Evolutionary conservation across 78 protist species (phyloP).

Genomic region (Dictyostelium purpureum): DNA sequence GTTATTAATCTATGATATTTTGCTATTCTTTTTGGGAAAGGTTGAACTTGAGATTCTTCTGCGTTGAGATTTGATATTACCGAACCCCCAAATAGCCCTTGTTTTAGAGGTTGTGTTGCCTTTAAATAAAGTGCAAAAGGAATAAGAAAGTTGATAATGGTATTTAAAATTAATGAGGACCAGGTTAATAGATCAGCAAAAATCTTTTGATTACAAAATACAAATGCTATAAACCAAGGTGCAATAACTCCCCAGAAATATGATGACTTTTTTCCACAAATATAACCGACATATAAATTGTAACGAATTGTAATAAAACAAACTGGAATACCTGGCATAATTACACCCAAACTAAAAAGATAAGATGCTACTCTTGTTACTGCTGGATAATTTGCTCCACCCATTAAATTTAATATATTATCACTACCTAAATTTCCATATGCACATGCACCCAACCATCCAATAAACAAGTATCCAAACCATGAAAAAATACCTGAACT

Average conservation of each 20-base stretch:
- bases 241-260: slow-evolving; percentile 66
- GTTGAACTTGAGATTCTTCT: not conserved
- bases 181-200: slow-evolving; percentile 37
- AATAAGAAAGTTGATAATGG: slow-evolving; percentile 9
- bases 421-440: slow-evolving; percentile 23
- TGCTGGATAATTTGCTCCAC: not conserved
- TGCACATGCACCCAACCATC: slow-evolving; percentile 12
- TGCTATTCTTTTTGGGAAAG: slow-evolving; percentile 1
- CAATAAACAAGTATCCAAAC: slow-evolving; percentile 44
- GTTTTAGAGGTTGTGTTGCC: not conserved
- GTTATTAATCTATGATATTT: slow-evolving; percentile 21
- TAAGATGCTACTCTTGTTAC: slow-evolving; percentile 17
- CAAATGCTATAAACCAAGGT: slow-evolving; percentile 40
- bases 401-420: slow-evolving; percentile 37
- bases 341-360: slow-evolving; percentile 35
- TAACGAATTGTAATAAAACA: slow-evolving; percentile 47
- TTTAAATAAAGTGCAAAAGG: slow-evolving; percentile 42
- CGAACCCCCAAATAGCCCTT: not conserved
- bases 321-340: slow-evolving; percentile 52
- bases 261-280: slow-evolving; percentile 37
- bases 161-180: slow-evolving; percentile 32
- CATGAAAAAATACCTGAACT: slow-evolving; percentile 25
- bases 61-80: not conserved
- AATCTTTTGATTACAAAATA: slow-evolving; percentile 42
- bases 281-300: slow-evolving; percentile 45